These are phyloP conservation scores for Elongisporangium anandrum DNA, from an alignment of 352 stramenopile species.

Conservation along the genomic window DNA sequence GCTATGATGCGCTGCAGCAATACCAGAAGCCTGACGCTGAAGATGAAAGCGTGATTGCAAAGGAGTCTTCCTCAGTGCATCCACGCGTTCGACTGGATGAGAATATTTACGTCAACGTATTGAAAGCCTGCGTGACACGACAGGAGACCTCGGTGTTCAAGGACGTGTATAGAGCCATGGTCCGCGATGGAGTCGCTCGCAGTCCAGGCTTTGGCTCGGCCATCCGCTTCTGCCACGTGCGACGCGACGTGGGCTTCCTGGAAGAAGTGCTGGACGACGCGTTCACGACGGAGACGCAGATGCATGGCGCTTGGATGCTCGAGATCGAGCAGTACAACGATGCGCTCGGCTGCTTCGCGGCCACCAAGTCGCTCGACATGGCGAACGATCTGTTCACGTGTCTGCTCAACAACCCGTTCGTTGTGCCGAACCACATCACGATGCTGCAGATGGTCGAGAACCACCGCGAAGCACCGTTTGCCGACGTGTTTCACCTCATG, in stretches of 20 bases:
- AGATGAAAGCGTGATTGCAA: conserved; percentile 2
- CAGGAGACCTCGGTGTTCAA: conserved; percentile 38
- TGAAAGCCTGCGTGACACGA: conserved; percentile 43
- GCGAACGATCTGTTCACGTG: conserved; percentile 60
- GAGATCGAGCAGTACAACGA: conserved; percentile 75
- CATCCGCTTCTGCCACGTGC: conserved; percentile 56
- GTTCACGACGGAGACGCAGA: conserved; percentile 36
- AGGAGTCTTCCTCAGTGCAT: neutral
- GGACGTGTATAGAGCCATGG: conserved; percentile 56
- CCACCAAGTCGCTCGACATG: conserved; percentile 34
- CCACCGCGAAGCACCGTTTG: conserved; percentile 48
- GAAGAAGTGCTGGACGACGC: conserved; percentile 58
- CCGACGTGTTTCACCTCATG: conserved; percentile 67
- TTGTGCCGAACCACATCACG: conserved; percentile 61
- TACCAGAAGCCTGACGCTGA: conserved; percentile 7
- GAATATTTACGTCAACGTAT: conserved; percentile 76
- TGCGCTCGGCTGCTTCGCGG: conserved; percentile 62
- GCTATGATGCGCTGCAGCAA: conserved; percentile 28
- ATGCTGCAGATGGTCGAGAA: conserved; percentile 80
- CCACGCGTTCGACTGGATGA: conserved; percentile 37
- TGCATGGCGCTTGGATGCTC: conserved; percentile 46
- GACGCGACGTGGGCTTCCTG: conserved; percentile 44
- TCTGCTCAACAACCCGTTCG: conserved; percentile 49
- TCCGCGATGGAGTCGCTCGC: conserved; percentile 32
- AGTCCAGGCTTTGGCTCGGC: conserved; percentile 62